Base-by-base conservation (phyloP, 768 basidiomycete genomes). In the Inosperma sp. region DNA sequence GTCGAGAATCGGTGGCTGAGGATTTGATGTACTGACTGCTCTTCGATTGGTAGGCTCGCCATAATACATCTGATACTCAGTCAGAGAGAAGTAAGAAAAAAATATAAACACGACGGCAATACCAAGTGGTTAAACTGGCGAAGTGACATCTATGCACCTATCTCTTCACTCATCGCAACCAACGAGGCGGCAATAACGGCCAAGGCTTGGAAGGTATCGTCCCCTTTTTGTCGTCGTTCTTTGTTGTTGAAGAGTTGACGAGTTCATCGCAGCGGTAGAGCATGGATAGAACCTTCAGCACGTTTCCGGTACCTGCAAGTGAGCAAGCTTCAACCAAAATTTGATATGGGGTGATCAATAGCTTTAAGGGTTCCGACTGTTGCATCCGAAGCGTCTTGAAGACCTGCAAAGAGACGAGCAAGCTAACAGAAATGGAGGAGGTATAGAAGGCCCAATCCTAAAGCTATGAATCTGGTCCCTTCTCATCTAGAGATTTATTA, bases 81-180 rank as follows among this genome's bases (percentile, higher is more conserved):
- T 47, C 21, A 30, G 45, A 29, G 29, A 19, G 26, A 23, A 19
- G 5, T 3, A 6, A 6, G 21, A 7, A n/a, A 22, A 16, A 12
- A 8, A 17, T 22, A 3, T 17, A 9, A 19, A 33, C 54, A 19
- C 12, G 1, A 25, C 8, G 21, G 4, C 72, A 84, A 59, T 56
- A 95, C 94, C 48, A 99, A 74, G 65, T 99, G 96, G 68, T 97
- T 96, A 75, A 98, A 95, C 60, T 94, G 92, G 56, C 96, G 75
- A 60, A 98, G 70, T n/a, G 89, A 85, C 96, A 99, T 98, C 67
- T 98, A 92, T 2, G 93, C 84, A 41, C 96, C 96, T 41, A 97
- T 84, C 19, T 98, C 95, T 69, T 99, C 96, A 16, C 96, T 95
- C 93, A 98, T 97, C 4, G 96, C 85, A 36, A 98, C 88, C 52